Evolutionary conservation across 2,329 filamentous ascomycete genomes (phyloP).

Genomic region (Coniella lustricola): DNA sequence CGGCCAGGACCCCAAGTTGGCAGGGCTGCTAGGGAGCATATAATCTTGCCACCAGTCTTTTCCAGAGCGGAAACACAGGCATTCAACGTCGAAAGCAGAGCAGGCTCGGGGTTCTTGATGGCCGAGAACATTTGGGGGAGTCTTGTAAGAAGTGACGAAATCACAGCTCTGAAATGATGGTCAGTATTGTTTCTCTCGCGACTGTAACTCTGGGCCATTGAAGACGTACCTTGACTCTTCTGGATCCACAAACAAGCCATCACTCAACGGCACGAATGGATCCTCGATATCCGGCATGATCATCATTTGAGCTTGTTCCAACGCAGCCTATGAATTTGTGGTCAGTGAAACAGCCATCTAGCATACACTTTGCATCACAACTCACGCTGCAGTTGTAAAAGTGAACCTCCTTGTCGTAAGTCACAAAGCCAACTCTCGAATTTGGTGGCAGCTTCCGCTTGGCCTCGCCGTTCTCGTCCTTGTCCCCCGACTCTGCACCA

Average conservation of each 20-base stretch:
- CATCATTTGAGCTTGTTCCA: constrained; percentile 93
- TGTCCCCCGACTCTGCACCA: constrained; percentile 51
- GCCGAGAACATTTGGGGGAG: constrained; percentile 81
- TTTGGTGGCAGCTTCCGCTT: constrained; percentile 63
- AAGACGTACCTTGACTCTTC: constrained; percentile 66
- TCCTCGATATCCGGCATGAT: constrained; percentile 98
- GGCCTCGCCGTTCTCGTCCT: constrained; percentile 45
- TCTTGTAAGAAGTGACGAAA: constrained; percentile 75
- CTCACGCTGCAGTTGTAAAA: constrained; percentile 91
- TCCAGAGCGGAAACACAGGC: constrained; percentile 78
- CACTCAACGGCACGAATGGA: constrained; percentile 85
- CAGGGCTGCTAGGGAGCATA: constrained; percentile 80
- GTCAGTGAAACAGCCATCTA: background rate
- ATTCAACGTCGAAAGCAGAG: constrained; percentile 75
- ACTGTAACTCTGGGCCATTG: background rate
- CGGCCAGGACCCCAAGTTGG: constrained; percentile 88
- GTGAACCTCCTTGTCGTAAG: constrained; percentile 93
- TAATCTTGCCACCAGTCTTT: constrained; percentile 82
- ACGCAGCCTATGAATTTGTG: constrained; percentile 44
- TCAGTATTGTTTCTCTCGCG: constrained; percentile 20
- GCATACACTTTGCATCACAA: no score
- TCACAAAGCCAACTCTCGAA: constrained; percentile 87
- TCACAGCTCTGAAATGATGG: constrained; percentile 50
- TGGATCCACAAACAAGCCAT: constrained; percentile 91
- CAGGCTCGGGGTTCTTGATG: constrained; percentile 86